Evolutionary conservation across 1,284 basidiomycete species (phyloP).

Genomic region (Singerocomus inundabilis): DNA sequence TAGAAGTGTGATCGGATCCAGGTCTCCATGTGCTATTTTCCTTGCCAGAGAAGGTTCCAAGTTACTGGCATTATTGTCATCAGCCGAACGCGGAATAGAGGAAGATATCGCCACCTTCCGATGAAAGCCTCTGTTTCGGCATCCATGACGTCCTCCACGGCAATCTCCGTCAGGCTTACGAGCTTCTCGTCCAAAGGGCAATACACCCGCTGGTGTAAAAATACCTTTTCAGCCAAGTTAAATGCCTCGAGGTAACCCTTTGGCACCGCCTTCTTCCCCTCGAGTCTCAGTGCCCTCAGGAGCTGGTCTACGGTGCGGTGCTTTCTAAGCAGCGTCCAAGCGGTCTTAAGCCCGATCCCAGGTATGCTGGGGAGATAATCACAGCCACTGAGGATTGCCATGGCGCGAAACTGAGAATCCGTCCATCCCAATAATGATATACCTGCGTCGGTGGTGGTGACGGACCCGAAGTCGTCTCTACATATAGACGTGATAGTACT

Average conservation of each 20-base stretch:
- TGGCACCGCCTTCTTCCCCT: conserved; percentile 86
- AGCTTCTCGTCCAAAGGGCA: conserved; percentile 68
- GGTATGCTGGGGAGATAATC: conserved; percentile 95
- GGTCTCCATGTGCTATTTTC: conserved; percentile 71
- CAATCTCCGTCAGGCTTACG: conserved; percentile 65
- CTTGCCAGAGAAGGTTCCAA: conserved; percentile 58
- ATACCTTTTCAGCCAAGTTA: conserved; percentile 85
- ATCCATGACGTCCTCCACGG: conserved; percentile 52
- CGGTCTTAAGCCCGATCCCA: conserved; percentile 96
- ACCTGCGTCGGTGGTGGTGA: conserved; percentile 53
- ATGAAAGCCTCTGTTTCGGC: conserved; percentile 71
- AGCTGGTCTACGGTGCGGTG: conserved; percentile 88
- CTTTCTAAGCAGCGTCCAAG: conserved; percentile 78
- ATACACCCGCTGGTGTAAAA: conserved; percentile 92
- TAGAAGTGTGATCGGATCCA: conserved; percentile 72
- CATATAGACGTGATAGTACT: conserved; percentile 79
- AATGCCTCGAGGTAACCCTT: conserved; percentile 73
- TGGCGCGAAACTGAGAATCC: conserved; percentile 85
- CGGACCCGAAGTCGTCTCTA: conserved; percentile 73
- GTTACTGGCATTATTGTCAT: conserved; percentile 42
- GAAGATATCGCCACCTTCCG: conserved; percentile 52
- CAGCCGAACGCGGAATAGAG: conserved; percentile 1
- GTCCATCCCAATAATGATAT: conserved; percentile 89
- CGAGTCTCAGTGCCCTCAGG: conserved; percentile 75
- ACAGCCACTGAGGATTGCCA: conserved; percentile 97